Evolutionary conservation across 2,329 filamentous ascomycete genomes (phyloP).

Genomic region (Pezicula carpinea): DNA sequence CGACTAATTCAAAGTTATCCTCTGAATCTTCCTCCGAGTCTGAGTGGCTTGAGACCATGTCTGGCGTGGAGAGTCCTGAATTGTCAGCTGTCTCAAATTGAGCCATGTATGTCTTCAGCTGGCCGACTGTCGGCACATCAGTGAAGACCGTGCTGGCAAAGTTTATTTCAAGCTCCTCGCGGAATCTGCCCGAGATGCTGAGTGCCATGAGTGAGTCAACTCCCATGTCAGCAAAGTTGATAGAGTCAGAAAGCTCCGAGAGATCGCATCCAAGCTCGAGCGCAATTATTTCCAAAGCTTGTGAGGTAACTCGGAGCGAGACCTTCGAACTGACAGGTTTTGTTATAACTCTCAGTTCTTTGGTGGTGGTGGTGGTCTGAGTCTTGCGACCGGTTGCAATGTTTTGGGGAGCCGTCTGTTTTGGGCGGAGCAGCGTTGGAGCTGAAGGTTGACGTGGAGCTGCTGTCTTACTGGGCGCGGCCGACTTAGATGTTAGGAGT

Average conservation of each 20-base stretch:
- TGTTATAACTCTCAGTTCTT: background rate
- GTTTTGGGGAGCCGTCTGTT: background rate
- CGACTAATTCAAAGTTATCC: constrained; percentile 45
- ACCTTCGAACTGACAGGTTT: background rate
- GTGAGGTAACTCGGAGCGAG: constrained; percentile 6
- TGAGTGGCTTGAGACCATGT: constrained; percentile 6
- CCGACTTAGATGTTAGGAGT: constrained; percentile 42
- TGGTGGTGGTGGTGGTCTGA: background rate
- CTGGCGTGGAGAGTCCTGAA: constrained; percentile 6
- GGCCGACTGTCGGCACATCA: constrained; percentile 2
- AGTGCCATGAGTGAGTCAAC: constrained; percentile 55
- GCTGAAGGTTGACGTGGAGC: background rate
- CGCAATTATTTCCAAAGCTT: constrained; percentile 51
- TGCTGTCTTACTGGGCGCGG: constrained; percentile 37
- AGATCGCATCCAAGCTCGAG: constrained; percentile 48
- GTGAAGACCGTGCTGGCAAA: constrained; percentile 46
- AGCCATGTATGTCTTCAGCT: constrained; percentile 39
- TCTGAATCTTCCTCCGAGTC: constrained; percentile 32
- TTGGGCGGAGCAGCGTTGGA: background rate
- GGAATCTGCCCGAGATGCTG: constrained; percentile 50
- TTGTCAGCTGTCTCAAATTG: constrained; percentile 27
- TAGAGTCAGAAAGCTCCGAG: constrained; percentile 50
- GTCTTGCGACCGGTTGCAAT: background rate
- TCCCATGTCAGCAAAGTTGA: constrained; percentile 49
- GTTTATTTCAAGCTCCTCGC: constrained; percentile 50